Base-by-base conservation (phyloP, 1,284 basidiomycete genomes). In the Pterula multifida region DNA sequence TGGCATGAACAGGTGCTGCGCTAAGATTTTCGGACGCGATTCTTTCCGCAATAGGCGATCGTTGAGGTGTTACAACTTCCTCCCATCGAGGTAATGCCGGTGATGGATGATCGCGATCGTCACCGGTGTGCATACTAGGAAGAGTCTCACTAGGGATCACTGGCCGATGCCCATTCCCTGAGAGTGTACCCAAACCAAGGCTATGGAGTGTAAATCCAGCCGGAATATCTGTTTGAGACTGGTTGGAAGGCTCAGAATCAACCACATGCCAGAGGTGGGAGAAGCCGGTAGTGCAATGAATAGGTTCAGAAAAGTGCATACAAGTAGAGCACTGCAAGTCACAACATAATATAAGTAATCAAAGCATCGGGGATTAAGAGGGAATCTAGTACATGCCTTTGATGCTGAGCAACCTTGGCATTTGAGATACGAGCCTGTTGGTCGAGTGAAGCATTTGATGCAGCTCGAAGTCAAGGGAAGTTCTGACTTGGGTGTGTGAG, bases 1-100 rank as follows among this genome's bases (percentile, higher is more conserved):
- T 70, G 19, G 45, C 52, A 54, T 75, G 72, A 13, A 66, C 62
- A 21, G 62, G 60, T 15, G 58, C 55, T 17, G 55, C 54, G 4
- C 54, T 49, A n/a, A n/a, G n/a, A n/a, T n/a, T n/a, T n/a, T n/a
- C n/a, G n/a, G n/a, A n/a, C n/a, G n/a, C n/a, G n/a, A n/a, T n/a
- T n/a, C n/a, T n/a, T n/a, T n/a, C n/a, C n/a, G n/a, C n/a, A n/a
- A n/a, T n/a, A n/a, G n/a, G n/a, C n/a, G n/a, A n/a, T n/a, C n/a
- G n/a, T n/a, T n/a, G n/a, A n/a, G n/a, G n/a, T n/a, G n/a, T n/a
- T n/a, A n/a, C n/a, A n/a, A n/a, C n/a, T n/a, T n/a, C n/a, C n/a
- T n/a, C n/a, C n/a, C n/a, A n/a, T n/a, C n/a, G n/a, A n/a, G n/a
- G n/a, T n/a, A n/a, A n/a, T n/a, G n/a, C n/a, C n/a, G n/a, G n/a